Percentiles rank a stretch among this genome's conserved stretches.
phyloP scores from a whole-genome alignment of 768 basidiomycete genomes.

The Flagelloscypha sp. region DNA sequence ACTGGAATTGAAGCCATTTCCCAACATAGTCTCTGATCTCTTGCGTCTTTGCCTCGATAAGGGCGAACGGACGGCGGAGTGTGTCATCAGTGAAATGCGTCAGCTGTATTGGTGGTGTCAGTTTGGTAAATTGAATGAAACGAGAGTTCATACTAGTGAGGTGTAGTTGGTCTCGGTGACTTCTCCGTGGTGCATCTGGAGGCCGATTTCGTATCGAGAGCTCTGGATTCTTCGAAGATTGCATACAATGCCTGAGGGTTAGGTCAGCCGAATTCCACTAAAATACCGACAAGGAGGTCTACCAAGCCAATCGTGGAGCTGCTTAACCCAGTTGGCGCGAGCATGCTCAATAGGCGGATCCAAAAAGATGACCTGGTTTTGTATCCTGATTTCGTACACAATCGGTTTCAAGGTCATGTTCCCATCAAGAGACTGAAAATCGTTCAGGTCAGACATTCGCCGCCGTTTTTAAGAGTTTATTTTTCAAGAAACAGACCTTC shows the following conservation, averaged over 20 bases:
- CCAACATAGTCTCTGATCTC: slow-evolving; percentile 85
- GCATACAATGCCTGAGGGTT: slow-evolving; percentile 68
- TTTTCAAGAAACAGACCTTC: slow-evolving; percentile 48
- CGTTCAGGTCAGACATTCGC: not conserved
- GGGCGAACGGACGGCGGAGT: slow-evolving; percentile 71
- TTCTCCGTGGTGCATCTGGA: slow-evolving; percentile 73
- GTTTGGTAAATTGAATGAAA: not conserved
- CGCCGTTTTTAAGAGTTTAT: too few relatives aligned
- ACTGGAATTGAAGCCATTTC: slow-evolving; percentile 99
- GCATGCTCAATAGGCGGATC: slow-evolving; percentile 97
- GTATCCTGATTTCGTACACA: slow-evolving; percentile 93
- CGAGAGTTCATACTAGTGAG: slow-evolving; percentile 52
- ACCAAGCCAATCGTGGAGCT: slow-evolving; percentile 89
- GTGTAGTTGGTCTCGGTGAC: slow-evolving; percentile 73
- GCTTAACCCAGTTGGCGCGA: slow-evolving; percentile 79
- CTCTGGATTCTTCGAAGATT: slow-evolving; percentile 82
- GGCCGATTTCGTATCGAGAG: slow-evolving; percentile 92
- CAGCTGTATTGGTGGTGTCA: slow-evolving; percentile 37
- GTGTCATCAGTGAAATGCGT: slow-evolving; percentile 65
- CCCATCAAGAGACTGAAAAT: slow-evolving; percentile 55
- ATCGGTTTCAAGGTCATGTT: slow-evolving; percentile 77
- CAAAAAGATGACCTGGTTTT: slow-evolving; percentile 97
- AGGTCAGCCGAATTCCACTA: too few relatives aligned
- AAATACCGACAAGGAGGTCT: too few relatives aligned
- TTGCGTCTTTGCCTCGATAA: slow-evolving; percentile 84